Percentiles rank a stretch among this genome's conserved stretches.
These are phyloP conservation scores for Curvularia sp. DNA, from an alignment of 2,329 filamentous ascomycete genomes.

Conservation along the genomic window DNA sequence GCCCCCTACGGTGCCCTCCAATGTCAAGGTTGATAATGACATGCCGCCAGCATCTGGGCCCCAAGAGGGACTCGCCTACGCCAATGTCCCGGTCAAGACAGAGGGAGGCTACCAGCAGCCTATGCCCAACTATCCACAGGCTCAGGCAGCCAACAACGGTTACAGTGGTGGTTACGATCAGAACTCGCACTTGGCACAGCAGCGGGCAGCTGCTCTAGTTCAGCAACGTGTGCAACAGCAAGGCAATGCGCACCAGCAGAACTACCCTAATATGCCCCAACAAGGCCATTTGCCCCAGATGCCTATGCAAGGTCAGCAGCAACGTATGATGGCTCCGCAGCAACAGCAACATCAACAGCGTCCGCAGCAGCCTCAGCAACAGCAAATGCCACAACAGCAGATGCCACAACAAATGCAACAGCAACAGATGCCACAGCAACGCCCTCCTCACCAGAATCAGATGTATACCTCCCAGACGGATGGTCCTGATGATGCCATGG, in stretches of 20 bases:
- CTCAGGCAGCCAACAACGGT: slow-evolving; percentile 42
- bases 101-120: slow-evolving; percentile 52
- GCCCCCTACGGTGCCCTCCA: slow-evolving; percentile 53
- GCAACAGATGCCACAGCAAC: slow-evolving; percentile 37
- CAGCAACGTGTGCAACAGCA: slow-evolving; percentile 44
- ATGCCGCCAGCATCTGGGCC: slow-evolving; percentile 40
- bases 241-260: slow-evolving; percentile 35
- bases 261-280: slow-evolving; percentile 28
- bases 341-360: slow-evolving; percentile 36
- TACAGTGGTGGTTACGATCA: slow-evolving; percentile 42
- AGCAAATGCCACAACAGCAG: slow-evolving; percentile 42
- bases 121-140: slow-evolving; percentile 36
- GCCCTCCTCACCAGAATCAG: slow-evolving; percentile 35
- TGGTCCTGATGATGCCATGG: slow-evolving; percentile 69
- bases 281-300: slow-evolving; percentile 37
- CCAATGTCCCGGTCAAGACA: slow-evolving; percentile 58
- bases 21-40: slow-evolving; percentile 47
- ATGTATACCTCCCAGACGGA: slow-evolving; percentile 72
- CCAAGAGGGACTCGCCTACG: slow-evolving; percentile 41
- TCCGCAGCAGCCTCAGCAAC: slow-evolving; percentile 40
- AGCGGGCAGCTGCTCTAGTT: slow-evolving; percentile 61
- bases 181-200: slow-evolving; percentile 59
- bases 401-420: slow-evolving; percentile 30
- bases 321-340: slow-evolving; percentile 37
- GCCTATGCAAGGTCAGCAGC: slow-evolving; percentile 40